phyloP scores from a whole-genome alignment of 176 grass and related monocot species.

The Avena sativa region DNA sequence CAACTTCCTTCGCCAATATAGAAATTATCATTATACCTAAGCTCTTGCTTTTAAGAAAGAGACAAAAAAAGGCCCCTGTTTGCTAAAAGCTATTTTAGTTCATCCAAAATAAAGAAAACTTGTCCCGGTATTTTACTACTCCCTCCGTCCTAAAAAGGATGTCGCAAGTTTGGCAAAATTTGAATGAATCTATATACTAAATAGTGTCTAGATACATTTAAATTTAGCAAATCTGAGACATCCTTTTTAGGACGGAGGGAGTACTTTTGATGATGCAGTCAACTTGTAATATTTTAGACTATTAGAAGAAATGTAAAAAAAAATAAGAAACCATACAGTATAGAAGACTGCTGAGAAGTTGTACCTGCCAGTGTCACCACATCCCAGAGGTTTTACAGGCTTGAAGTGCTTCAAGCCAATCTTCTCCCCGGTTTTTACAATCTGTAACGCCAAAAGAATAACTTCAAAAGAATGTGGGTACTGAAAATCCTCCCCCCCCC shows the following conservation, averaged over 20 bases:
- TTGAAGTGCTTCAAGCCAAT: slow-evolving; percentile 93
- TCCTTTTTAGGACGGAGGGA: too few species aligned
- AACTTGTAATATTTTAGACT: slow-evolving; percentile 16
- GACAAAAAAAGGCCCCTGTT: background rate
- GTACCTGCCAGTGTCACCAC: slow-evolving; percentile 98
- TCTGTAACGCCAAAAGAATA: slow-evolving; percentile 47
- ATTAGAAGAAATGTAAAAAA: slow-evolving; percentile 8
- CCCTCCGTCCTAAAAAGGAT: too few species aligned
- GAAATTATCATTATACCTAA: background rate
- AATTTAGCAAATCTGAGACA: too few species aligned
- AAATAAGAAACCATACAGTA: slow-evolving; percentile 11
- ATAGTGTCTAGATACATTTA: too few species aligned
- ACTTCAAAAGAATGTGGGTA: background rate
- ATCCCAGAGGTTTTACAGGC: slow-evolving; percentile 87
- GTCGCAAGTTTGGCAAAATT: too few species aligned
- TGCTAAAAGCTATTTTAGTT: slow-evolving; percentile 22
- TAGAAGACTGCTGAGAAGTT: slow-evolving; percentile 21
- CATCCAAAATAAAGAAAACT: background rate
- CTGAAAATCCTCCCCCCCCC: background rate
- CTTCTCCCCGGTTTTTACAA: slow-evolving; percentile 63
- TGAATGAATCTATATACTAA: too few species aligned
- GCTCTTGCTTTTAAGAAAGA: background rate
- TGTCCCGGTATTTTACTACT: background rate
- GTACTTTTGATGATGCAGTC: background rate
- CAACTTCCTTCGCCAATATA: background rate